Base-by-base conservation (phyloP, 2,329 filamentous ascomycete genomes). In the Alternaria angustiovoidea region DNA sequence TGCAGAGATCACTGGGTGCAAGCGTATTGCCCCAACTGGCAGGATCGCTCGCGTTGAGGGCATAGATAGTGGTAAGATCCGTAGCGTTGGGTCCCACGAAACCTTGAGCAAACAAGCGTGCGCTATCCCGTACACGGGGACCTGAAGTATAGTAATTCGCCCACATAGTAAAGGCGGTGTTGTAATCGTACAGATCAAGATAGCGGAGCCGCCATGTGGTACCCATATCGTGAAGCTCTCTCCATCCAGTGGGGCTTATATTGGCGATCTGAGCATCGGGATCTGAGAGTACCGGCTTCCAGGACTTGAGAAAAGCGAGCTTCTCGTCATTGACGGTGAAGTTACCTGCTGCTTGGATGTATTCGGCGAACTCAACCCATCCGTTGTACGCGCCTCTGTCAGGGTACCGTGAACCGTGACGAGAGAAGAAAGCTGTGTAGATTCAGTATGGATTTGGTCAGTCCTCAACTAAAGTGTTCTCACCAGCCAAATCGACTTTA, bases 371-470 rank as follows among this genome's bases (percentile, higher is more conserved):
- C 11, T 68, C 68, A 3, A 72, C 65, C 88, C 88, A 91, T 46
- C 82, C 81, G 5, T 79, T 77, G 61, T 89, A 89, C 5, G 88
- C 87, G 4, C 87, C 86, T 1, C 77, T 77, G 63, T 89, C 88
- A 0, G 87, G 88, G 68, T 85, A 91, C 42, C 88, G 81, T 42
- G 86, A 88, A 18, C 88, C 88, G 77, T 89, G 88, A 18, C 87
- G 84, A 2, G 83, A 81, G 34, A 87, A 78, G 62, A 88, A 89
- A 5, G 86, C 85, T 51, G 20, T 11, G 9, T 32, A 18, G 5
- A 20, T n/a, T 59, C 24, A 59, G 36, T 54, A 9, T 43, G 43
- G 12, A 16, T 26, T 28, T 28, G 20, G 20, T 28, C 32, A 24
- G n/a, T 48, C 12, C 5, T 42, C 5, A 20, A 11, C 12, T 16